Percentiles rank a stretch among this genome's conserved stretches.
These are phyloP conservation scores for Neoarthrinium moseri DNA, from an alignment of 2,329 filamentous ascomycete genomes.

Conservation along the genomic window DNA sequence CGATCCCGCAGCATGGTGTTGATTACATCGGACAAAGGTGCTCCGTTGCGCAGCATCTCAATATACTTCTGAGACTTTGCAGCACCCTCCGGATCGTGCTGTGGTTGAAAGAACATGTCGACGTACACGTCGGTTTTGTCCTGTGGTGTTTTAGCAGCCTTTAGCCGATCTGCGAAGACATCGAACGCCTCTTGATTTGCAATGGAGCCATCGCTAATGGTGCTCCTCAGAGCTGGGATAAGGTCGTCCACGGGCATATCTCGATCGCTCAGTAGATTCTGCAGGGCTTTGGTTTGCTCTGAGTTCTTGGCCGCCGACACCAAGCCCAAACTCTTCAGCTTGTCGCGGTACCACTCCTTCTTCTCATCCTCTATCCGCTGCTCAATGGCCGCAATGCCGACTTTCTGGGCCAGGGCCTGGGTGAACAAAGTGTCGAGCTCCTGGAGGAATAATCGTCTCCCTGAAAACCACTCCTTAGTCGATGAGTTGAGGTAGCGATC, in stretches of 20 bases:
- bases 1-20: conserved; percentile 30
- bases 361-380: conserved; percentile 50
- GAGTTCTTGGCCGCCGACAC: conserved; percentile 22
- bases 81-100: conserved; percentile 27
- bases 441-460: conserved; percentile 45
- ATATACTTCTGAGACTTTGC: conserved; percentile 35
- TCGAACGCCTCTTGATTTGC: conserved; percentile 26
- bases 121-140: conserved; percentile 38
- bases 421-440: conserved; percentile 49
- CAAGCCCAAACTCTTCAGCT: conserved; percentile 23
- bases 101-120: conserved; percentile 39
- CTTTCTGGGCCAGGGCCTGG: conserved; percentile 41
- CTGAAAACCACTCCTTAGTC: conserved; percentile 51
- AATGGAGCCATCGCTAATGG: conserved; percentile 19
- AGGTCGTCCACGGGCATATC: conserved; percentile 24
- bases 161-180: conserved; percentile 29
- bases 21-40: conserved; percentile 27
- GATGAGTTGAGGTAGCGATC: conserved; percentile 35
- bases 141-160: conserved; percentile 26
- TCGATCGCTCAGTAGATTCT: conserved; percentile 25
- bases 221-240: conserved; percentile 20
- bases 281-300: conserved; percentile 21
- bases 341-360: conserved; percentile 50
- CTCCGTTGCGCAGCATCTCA: conserved; percentile 31
- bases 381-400: conserved; percentile 46